Base-by-base conservation (phyloP, 2,329 filamentous ascomycete genomes). In the Tolypocladium pustulatum region DNA sequence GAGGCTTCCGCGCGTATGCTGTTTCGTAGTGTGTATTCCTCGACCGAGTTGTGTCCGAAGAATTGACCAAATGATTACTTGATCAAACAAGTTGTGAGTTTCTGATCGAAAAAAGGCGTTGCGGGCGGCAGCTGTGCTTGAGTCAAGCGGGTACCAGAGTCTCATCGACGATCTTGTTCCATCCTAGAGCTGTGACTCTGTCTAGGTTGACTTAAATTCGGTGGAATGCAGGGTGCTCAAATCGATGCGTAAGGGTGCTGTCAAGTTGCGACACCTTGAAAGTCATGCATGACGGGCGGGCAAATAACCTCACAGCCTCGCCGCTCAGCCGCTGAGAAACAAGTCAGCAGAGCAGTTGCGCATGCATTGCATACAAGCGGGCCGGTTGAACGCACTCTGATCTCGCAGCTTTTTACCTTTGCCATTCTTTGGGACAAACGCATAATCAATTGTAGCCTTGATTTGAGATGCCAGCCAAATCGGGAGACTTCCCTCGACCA, bases 111-210 rank as follows among this genome's bases (percentile, higher is more conserved):
- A 12, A 20, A 34, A 7, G 30, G 30, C 49, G 17, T 12, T 34
- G 49, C 20, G 49, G 30, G 30, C 2, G 49, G 30, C 49, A 13
- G 22, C 37, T 8, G 22, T 32, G 49, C 12, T 25, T 25, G 37
- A 54, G n/a, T 49, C 57, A 30, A 37, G 37, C 56, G n/a, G 36
- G 30, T 37, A 32, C 30, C 46, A 36, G 34, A 52, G 41, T 10
- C 30, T 8, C 25, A 51, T 58, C 57, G 49, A 51, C 20, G 34
- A 59, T 57, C 54, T 51, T 49, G 49, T 56, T 49, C 55, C 54
- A 25, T 27, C 46, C 49, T 25, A 57, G 58, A 59, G 57, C 49
- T 59, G 54, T 49, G 34, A 41, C 54, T n/a, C 4, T 55, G 54
- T 43, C 37, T 43, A 38, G 15, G 25, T 34, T 22, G 49, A 52